Evolutionary conservation across 2,329 filamentous ascomycete genomes (phyloP), one percentile per base, ranked within the genome.

Genomic region (Aspergillus sojae): DNA sequence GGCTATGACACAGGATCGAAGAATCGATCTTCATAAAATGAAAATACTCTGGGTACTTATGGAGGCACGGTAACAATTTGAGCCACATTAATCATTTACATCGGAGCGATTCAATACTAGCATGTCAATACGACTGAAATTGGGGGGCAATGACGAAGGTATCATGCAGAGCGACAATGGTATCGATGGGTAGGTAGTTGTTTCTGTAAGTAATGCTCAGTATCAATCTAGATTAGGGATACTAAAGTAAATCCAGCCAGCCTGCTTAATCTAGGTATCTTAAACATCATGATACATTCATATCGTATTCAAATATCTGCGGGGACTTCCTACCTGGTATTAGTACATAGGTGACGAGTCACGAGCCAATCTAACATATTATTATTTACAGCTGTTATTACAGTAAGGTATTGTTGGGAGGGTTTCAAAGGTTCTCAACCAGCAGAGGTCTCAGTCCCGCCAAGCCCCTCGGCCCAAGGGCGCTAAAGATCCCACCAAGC

Each of bases 401-500:
- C 62, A 63, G 60, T 55, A 55, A 55, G 32, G 52, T 70, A 67
- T 73, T 75, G 74, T 75, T 73, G 70, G 71, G 74, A 70, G 67
- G 60, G 65, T 60, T 66, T 54, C 63, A 69, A 70, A 67, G 66
- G 66, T 73, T 70, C 72, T 75, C 72, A 74, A 74, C 70, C 52
- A 72, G 67, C 64, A 65, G 71, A 62, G 60, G 57, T 59, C 67
- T 66, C 68, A 69, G 73, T 75, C 71, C 71, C 74, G 77, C 77
- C 77, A 78, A 79, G 77, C 74, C 76, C 72, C 74, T 77, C 74
- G 74, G 72, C 70, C 72, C 72, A 78, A 76, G 67, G 71, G 72
- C 77, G 75, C 76, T 79, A 78, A 78, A 69, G 64, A 76, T 78
- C 75, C 77, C 77, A 77, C 75, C 75, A 78, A 75, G 68, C 68